Evolutionary conservation across 2,329 filamentous ascomycete species (phyloP), one percentile per base, ranked within the genome.

Genomic region (Aureobasidium namibiae): DNA sequence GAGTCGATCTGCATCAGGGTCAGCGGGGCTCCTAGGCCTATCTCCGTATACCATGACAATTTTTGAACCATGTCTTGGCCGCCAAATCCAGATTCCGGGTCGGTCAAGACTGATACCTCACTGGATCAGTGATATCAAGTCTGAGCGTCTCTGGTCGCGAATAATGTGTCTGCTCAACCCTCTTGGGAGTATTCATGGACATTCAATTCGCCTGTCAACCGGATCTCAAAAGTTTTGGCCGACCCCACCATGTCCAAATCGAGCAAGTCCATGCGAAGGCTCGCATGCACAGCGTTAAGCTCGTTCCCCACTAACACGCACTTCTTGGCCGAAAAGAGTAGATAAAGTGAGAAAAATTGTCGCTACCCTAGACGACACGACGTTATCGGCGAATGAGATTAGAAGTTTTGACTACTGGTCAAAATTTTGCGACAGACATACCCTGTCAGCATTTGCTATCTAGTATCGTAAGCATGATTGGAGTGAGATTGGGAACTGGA

Each of bases 1-100:
- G 49, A 53, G 49, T 29, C 33, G 50, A 54, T 54, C 36, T 33
- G 50, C 36, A 42, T 42, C 24, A 54, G 36, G 48, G 48, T 52
- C 48, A n/a, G 48, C 23, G 48, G 48, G 48, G 34, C 48, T 29
- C 26, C 18, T 38, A 13, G 7, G 48, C 48, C 48, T 52, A 52
- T 52, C 48, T 52, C 48, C 48, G 48, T 34, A 52, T 52, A 52
- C 48, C 48, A 52, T n/a, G n/a, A n/a, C 14, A 11, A 29, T 10
- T 10, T 11, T 29, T 29, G 9, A 29, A 29, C 26, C 4, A 29
- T 26, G 10, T 36, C 46, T 49, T 49, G 46, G 31, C 46, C 18
- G 31, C 46, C 36, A 13, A 9, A 24, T 11, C 29, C 26, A 33
- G 26, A 13, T 9, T 7, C n/a, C n/a, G 8, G 5, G 14, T 18